Percentiles rank a stretch among this genome's conserved stretches.
Conservation (phyloP, 495 filamentous ascomycete species). For the Neurospora hispaniola region DNA sequence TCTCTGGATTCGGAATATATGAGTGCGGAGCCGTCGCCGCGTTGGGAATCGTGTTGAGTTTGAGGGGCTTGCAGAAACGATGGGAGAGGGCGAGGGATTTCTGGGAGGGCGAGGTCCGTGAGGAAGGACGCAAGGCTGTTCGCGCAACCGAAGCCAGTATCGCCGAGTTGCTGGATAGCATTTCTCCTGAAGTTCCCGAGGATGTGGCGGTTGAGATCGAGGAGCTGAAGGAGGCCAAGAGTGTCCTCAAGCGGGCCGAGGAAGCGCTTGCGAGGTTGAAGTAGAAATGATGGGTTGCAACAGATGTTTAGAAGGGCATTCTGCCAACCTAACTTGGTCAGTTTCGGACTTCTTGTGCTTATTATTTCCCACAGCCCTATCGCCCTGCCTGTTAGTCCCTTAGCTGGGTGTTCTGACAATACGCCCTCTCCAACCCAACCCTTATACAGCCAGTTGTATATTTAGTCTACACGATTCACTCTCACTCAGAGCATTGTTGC, state of each 20-base stretch:
- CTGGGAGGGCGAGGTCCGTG: conserved; percentile 70
- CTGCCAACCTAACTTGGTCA: neutral
- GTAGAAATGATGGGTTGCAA: neutral
- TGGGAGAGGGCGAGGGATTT: conserved; percentile 62
- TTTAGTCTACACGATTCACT: neutral
- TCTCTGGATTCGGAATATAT: conserved; percentile 51
- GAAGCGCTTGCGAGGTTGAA: conserved; percentile 21
- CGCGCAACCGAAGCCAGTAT: conserved; percentile 57
- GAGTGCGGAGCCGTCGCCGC: conserved; percentile 74
- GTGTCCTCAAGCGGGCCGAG: conserved; percentile 42
- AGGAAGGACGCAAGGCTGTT: conserved; percentile 67
- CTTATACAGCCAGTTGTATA: neutral
- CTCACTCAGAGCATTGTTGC: neutral
- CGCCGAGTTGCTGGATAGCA: conserved; percentile 39
- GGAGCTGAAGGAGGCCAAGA: conserved; percentile 41
- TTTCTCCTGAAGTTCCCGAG: conserved; percentile 18
- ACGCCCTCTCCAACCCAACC: neutral
- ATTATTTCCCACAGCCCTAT: neutral
- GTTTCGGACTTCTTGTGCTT: neutral
- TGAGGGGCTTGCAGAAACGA: conserved; percentile 61
- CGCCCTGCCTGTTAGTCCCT: neutral
- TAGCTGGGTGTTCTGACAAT: neutral
- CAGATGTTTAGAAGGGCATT: neutral
- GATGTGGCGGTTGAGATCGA: conserved; percentile 15
- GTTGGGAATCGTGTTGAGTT: conserved; percentile 61